Conservation (phyloP, 2,329 filamentous ascomycete genomes). For the Ambrosiella xylebori region DNA sequence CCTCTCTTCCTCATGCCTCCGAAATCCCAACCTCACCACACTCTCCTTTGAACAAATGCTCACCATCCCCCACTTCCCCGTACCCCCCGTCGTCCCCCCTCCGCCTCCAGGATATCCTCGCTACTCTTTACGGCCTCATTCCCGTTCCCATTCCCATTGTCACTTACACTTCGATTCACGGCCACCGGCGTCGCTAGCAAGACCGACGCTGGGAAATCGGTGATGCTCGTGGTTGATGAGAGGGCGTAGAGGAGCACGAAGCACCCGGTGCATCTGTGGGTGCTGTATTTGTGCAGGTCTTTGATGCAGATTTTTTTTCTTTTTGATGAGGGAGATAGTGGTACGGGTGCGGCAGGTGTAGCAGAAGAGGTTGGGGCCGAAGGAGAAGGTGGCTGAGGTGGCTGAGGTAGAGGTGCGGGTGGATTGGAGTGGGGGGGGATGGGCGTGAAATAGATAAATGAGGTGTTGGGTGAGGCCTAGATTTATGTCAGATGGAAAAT, state of each 20-base stretch:
- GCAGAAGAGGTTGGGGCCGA: neutral
- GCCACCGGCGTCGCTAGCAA: neutral
- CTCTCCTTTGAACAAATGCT: neutral
- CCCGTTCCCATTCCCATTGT: neutral
- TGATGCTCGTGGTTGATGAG: neutral
- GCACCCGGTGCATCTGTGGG: neutral
- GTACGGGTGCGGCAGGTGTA: neutral
- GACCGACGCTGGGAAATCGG: neutral
- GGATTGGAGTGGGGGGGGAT: neutral
- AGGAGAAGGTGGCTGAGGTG: neutral
- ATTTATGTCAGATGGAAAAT: too few relatives aligned
- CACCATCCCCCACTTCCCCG: neutral
- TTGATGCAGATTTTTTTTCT: neutral
- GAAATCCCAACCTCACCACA: neutral
- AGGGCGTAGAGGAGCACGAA: neutral
- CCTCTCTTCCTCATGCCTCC: neutral
- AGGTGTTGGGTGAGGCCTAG: too few relatives aligned
- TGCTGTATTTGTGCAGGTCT: neutral
- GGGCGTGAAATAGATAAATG: neutral
- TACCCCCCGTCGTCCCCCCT: neutral
- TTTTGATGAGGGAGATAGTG: neutral
- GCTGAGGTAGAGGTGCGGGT: neutral
- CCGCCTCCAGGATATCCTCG: neutral
- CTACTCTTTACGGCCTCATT: neutral
- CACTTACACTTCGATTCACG: neutral